Percentiles rank a stretch among this genome's conserved stretches.
These are phyloP conservation scores for Botrytis elliptica DNA, from an alignment of 2,329 filamentous ascomycete genomes.

Conservation along the genomic window DNA sequence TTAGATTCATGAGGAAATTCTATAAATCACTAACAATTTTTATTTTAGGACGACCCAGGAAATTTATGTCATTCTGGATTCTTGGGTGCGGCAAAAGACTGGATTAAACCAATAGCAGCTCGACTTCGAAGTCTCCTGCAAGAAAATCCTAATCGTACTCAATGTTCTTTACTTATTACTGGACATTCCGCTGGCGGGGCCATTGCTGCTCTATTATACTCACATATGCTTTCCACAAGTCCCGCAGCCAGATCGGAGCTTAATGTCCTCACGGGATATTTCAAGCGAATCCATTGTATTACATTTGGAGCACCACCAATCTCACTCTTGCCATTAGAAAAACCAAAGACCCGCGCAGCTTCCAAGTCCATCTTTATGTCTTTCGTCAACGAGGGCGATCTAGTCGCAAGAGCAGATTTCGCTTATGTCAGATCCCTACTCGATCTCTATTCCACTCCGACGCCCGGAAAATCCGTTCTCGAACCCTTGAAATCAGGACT, in stretches of 20 bases:
- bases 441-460: conserved; percentile 64
- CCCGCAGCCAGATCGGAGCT: conserved; percentile 63
- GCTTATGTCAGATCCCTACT: conserved; percentile 71
- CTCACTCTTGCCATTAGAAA: conserved; percentile 65
- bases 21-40: neutral
- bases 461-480: conserved; percentile 27
- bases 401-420: conserved; percentile 73
- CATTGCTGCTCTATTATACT: conserved; percentile 75
- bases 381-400: conserved; percentile 85
- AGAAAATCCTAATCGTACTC: conserved; percentile 65
- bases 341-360: conserved; percentile 50
- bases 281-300: conserved; percentile 79
- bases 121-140: conserved; percentile 67
- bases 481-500: conserved; percentile 24
- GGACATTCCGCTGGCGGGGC: conserved; percentile 86
- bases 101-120: conserved; percentile 70
- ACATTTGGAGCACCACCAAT: conserved; percentile 84
- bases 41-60: conserved; percentile 60
- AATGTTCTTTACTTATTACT: conserved; percentile 74
- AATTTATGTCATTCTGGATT: conserved; percentile 84
- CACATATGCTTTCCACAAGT: conserved; percentile 70
- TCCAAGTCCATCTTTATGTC: conserved; percentile 72
- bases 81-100: conserved; percentile 69
- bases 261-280: conserved; percentile 64
- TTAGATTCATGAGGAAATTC: too few species aligned